Base-by-base conservation (phyloP, 108 stramenopile genomes). In the Nitzschia inconspicua region DNA sequence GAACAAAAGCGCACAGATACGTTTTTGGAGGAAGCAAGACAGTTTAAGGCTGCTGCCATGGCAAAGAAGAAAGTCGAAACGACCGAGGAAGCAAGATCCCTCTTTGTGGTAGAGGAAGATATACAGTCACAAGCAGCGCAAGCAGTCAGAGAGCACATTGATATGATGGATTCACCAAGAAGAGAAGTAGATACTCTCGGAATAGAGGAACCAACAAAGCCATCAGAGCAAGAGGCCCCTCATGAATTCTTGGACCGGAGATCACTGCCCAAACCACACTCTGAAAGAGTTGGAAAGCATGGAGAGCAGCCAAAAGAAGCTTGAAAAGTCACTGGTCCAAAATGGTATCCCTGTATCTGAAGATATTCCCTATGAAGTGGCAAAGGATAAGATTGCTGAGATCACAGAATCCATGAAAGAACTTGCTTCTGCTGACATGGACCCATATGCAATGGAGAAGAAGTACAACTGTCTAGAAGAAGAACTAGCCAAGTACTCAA, bases 341-440 rank as follows among this genome's bases (percentile, higher is more conserved):
- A 58, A 59, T 58, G 67, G 67, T 16, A 60, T 75, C 22, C 42
- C 54, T 13, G 26, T 63, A 4, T 35, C 72, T 5, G 70, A 66
- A 49, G 73, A 75, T 39, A 79, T 79, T 47, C 54, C 70, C 5
- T 77, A 72, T 29, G 76, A 67, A 20, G 57, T 50, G 35, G 64
- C 65, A n/a, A 77, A 63, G 44, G 60, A 48, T 8, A 72, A 72
- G 20, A 61, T 77, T 27, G 70, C 53, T 6, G 22, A 20, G 37
- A 71, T 77, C 27, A 28, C 50, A 43, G 43, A 56, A 8, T 35
- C 49, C 10, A 67, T 77, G 76, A 37, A 63, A 44, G 60, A 37
- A 29, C 44, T 72, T 49, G 57, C 18, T 27, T 20, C 39, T 14
- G 49, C 23, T 13, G 49, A 50, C 19, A 29, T 37, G 20, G 73